A percentile compares a stretch with the other conserved stretches of the same genome.
Evolutionary conservation across 306 rosid species (phyloP).

Genomic region (Dicorynia guianensis): DNA sequence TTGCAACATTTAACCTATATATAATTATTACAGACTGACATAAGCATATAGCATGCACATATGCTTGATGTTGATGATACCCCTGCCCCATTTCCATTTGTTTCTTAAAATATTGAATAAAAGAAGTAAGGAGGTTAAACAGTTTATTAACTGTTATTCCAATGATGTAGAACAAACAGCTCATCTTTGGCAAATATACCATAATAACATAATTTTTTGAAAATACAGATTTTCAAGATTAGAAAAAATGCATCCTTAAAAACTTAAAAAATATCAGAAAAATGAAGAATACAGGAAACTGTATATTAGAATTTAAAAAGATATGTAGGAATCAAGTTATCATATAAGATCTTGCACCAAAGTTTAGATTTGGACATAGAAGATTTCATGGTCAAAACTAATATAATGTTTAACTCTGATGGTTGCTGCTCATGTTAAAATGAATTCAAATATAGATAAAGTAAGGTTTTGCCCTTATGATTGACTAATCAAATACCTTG

Average conservation of each 20-base stretch:
- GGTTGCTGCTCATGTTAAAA: constrained; percentile 17
- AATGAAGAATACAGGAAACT: constrained; percentile 1
- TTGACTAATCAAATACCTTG: constrained; percentile 2
- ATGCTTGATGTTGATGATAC: not conserved
- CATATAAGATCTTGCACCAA: constrained; percentile 1
- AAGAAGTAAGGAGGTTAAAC: not conserved
- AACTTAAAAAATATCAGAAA: not conserved
- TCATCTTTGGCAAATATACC: constrained; percentile 2
- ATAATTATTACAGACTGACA: constrained; percentile 34
- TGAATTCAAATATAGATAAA: constrained; percentile 23
- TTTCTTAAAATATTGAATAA: not conserved
- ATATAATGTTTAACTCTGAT: constrained; percentile 28
- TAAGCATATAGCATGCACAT: constrained; percentile 38
- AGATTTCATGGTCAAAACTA: constrained; percentile 18
- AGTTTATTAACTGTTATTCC: not conserved
- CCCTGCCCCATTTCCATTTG: not conserved
- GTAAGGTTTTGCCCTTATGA: constrained; percentile 4
- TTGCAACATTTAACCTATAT: constrained; percentile 90
- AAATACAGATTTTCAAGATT: not conserved
- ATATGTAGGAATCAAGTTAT: not conserved
- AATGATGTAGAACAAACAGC: constrained; percentile 12
- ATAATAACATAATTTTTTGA: not conserved
- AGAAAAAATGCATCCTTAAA: not conserved
- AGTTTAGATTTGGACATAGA: constrained; percentile 11
- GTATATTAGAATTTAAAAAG: not conserved